These are phyloP conservation scores for Leonotis leonurus DNA, from an alignment of 257 asterid species.

Conservation along the genomic window DNA sequence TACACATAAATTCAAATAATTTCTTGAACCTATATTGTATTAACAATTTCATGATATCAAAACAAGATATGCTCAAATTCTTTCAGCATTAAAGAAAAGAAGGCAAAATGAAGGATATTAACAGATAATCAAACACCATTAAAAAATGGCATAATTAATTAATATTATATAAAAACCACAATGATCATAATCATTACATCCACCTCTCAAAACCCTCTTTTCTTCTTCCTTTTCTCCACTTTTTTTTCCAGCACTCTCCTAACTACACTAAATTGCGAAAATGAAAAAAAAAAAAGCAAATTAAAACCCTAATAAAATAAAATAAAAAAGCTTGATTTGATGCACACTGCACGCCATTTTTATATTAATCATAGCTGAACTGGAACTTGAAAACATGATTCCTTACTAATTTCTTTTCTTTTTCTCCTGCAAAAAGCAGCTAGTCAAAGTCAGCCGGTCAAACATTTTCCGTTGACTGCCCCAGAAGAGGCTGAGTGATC, in stretches of 20 bases:
- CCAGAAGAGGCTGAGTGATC: conserved; percentile 75
- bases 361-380: conserved; percentile 24
- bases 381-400: conserved; percentile 6
- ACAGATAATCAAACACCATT: conserved; percentile 24
- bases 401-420: background rate
- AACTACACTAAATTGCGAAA: conserved; percentile 18
- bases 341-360: conserved; percentile 47
- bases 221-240: background rate
- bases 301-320: conserved; percentile 18
- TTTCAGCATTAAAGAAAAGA: background rate
- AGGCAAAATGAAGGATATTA: background rate
- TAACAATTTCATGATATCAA: too few relatives aligned
- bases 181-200: conserved; percentile 44
- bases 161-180: conserved; percentile 32
- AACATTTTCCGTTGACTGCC: conserved; percentile 50
- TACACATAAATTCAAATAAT: too few relatives aligned
- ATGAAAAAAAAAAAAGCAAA: background rate
- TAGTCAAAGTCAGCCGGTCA: conserved; percentile 36
- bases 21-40: too few relatives aligned
- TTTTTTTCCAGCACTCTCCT: conserved; percentile 31
- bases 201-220: conserved; percentile 17
- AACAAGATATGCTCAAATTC: too few relatives aligned
- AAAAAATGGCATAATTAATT: conserved; percentile 22
- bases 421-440: conserved; percentile 26
- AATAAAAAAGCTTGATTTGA: conserved; percentile 10